A percentile compares a stretch with the other conserved stretches of the same genome.
These are phyloP conservation scores for Agrocybe chaxingu DNA, from an alignment of 768 basidiomycete genomes.

Conservation along the genomic window DNA sequence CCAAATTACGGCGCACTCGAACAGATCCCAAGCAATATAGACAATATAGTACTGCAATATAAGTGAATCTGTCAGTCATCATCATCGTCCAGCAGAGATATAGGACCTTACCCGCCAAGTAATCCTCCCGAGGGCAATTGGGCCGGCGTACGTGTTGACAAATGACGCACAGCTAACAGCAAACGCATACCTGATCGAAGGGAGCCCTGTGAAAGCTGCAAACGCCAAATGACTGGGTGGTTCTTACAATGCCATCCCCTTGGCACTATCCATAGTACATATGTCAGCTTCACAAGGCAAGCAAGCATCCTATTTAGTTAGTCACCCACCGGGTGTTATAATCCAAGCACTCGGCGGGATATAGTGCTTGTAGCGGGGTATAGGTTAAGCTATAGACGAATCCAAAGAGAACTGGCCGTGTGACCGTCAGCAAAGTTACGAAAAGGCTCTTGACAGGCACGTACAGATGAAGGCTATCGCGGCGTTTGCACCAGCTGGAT, in stretches of 20 bases:
- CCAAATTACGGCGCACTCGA: constrained; percentile 33
- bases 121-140: constrained; percentile 30
- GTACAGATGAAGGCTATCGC: constrained; percentile 45
- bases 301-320: neutral
- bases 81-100: neutral
- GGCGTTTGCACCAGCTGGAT: constrained; percentile 36
- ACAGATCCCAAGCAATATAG: constrained; percentile 37
- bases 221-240: neutral
- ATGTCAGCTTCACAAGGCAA: neutral
- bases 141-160: constrained; percentile 49
- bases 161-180: constrained; percentile 42
- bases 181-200: constrained; percentile 33
- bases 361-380: constrained; percentile 57
- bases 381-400: constrained; percentile 54
- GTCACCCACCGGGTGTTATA: constrained; percentile 43
- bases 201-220: neutral
- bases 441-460: constrained; percentile 8
- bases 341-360: constrained; percentile 53
- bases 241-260: constrained; percentile 55
- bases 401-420: constrained; percentile 45
- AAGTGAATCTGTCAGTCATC: neutral
- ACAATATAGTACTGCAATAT: constrained; percentile 31
- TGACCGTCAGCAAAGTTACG: constrained; percentile 11
- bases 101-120: constrained; percentile 28
- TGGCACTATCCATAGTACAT: constrained; percentile 33